Conservation (phyloP, 768 basidiomycete species). For the Mycena crocata region DNA sequence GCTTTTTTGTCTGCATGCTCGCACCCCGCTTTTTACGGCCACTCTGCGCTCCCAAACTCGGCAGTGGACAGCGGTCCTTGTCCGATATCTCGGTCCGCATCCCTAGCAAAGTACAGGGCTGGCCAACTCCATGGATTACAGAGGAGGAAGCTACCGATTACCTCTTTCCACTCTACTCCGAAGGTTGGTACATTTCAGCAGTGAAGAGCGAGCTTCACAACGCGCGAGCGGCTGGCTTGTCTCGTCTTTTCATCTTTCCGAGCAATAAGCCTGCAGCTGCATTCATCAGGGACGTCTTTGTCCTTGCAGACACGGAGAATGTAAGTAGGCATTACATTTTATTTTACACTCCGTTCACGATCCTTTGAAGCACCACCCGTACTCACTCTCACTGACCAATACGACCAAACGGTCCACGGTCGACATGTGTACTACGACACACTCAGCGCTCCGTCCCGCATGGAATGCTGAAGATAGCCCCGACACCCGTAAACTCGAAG, state of each 20-base stretch:
- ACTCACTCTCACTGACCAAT: slow-evolving; percentile 14
- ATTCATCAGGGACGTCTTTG: slow-evolving; percentile 22
- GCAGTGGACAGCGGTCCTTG: slow-evolving; percentile 4
- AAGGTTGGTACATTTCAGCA: slow-evolving; percentile 26
- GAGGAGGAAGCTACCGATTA: slow-evolving; percentile 20
- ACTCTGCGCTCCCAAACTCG: not conserved
- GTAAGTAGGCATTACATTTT: not conserved
- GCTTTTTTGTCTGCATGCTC: too few species aligned
- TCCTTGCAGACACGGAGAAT: slow-evolving; percentile 25
- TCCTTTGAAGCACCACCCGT: slow-evolving; percentile 25
- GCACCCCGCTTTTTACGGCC: slow-evolving; percentile 5
- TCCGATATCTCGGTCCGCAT: slow-evolving; percentile 8
- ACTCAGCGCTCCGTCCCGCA: slow-evolving; percentile 28
- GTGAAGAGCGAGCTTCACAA: not conserved
- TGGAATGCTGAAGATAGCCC: slow-evolving; percentile 17
- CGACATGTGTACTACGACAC: slow-evolving; percentile 25
- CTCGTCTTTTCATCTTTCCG: slow-evolving; percentile 21
- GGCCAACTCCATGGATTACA: slow-evolving; percentile 33
- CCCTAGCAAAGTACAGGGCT: slow-evolving; percentile 20
- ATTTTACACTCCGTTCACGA: not conserved
- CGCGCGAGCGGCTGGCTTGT: slow-evolving; percentile 5
- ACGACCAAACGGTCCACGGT: slow-evolving; percentile 1
- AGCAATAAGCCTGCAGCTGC: not conserved
- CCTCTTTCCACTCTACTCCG: slow-evolving; percentile 26
- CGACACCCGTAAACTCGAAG: slow-evolving; percentile 13